Base-by-base conservation (phyloP, 1,139 yeast genomes). In the Ashbya aceris region DNA sequence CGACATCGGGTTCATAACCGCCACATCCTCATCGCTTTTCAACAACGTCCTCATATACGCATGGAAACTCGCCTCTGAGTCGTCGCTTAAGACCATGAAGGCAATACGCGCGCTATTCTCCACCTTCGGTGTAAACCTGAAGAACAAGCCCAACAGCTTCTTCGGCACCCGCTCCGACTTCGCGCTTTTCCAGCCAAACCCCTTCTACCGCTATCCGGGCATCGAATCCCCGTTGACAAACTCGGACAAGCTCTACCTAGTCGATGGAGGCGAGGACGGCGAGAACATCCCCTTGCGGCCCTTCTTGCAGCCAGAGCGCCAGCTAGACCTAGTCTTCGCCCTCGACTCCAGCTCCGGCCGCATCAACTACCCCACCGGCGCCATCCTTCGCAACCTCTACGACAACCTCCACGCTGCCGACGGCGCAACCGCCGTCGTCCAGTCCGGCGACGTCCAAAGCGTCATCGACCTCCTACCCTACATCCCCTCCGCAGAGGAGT, bases 181-280 rank as follows among this genome's bases (percentile, higher is more conserved):
- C 59, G 91, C 94, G 1, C 60, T 82, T 4, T 74, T 71, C 62
- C 66, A 75, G 9, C 95, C 95, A 3, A 86, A 84, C 51, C 95
- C 96, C 4, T 87, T 83, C 60, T 71, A 61, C 46, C 68, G 66
- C 11, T 65, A 58, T 41, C 54, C 54, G 1, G 44, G 42, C 11
- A 47, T 47, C 9, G 46, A 52, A 7, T 43, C 41, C 14, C 48
- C 52, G 12, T 52, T 64, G 1, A 60, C 56, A 4, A 29, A 36
- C 2, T 44, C 48, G 8, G 48, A 62, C 36, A 56, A 55, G 31
- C 53, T 72, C 20, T 67, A 65, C 44, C 60, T 80, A 52, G 81
- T 75, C 5, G 87, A 80, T 60, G 86, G 86, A 6, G 85, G 86
- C 26, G 78, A 74, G 56, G 82, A 76, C 56, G 70, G 68, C 1